These are phyloP conservation scores for Vanilla planifolia DNA, from an alignment of 106 monocot species.

Conservation along the genomic window DNA sequence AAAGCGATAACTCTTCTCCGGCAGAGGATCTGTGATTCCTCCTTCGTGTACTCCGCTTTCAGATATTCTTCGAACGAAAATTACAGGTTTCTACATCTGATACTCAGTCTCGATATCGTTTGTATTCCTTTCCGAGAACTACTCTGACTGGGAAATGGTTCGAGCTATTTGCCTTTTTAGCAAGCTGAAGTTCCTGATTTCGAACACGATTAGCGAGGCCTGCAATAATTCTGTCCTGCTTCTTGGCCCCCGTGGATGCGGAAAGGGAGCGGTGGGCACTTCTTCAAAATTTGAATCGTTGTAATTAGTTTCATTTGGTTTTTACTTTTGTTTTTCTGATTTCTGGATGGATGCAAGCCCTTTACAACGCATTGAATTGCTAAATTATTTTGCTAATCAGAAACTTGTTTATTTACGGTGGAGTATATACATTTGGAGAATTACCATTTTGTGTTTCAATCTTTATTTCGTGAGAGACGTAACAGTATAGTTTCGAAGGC, in stretches of 20 bases:
- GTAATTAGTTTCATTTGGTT: background rate
- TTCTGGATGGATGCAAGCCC: background rate
- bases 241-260: constrained; percentile 79
- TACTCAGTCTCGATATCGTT: background rate
- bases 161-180: constrained; percentile 15
- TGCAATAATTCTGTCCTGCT: constrained; percentile 91
- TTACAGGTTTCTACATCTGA: constrained; percentile 49
- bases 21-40: constrained; percentile 47
- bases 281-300: background rate
- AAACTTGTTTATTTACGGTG: too few relatives aligned
- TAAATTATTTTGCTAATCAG: too few relatives aligned
- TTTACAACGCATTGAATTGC: background rate
- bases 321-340: background rate
- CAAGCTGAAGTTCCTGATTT: constrained; percentile 73
- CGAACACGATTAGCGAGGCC: constrained; percentile 59
- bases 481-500: too few relatives aligned
- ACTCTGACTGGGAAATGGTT: too few relatives aligned
- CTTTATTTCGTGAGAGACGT: too few relatives aligned
- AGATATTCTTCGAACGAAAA: constrained; percentile 54
- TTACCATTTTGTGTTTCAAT: too few relatives aligned
- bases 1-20: constrained; percentile 61
- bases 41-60: constrained; percentile 46
- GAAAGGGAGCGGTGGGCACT: constrained; percentile 58
- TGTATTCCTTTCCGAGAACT: background rate
- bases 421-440: too few relatives aligned